Conservation (phyloP, 2,329 filamentous ascomycete genomes). For the Nemania serpens region DNA sequence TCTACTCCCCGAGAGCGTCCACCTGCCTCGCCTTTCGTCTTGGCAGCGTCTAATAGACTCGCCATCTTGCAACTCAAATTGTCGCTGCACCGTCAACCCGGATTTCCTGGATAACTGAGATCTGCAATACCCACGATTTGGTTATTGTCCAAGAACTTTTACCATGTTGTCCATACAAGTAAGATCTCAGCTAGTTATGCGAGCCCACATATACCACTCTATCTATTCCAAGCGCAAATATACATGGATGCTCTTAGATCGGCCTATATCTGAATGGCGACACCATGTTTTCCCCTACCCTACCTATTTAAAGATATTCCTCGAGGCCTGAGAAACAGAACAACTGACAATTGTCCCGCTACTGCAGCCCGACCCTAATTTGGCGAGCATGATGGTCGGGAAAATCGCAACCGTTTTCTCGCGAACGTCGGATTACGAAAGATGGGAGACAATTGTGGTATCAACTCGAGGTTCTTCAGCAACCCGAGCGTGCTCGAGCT, state of each 20-base stretch:
- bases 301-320: background rate
- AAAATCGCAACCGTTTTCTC: slow-evolving; percentile 31
- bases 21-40: slow-evolving; percentile 10
- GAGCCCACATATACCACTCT: background rate
- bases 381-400: slow-evolving; percentile 33
- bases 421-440: slow-evolving; percentile 62
- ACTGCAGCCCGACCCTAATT: slow-evolving; percentile 35
- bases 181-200: slow-evolving; percentile 22
- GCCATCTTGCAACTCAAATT: slow-evolving; percentile 3
- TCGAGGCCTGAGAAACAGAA: background rate
- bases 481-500: slow-evolving; percentile 90
- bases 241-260: background rate
- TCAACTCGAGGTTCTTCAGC: slow-evolving; percentile 83
- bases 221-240: background rate
- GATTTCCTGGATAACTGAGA: background rate
- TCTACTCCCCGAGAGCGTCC: slow-evolving; percentile 8
- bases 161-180: slow-evolving; percentile 38
- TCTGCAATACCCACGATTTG: background rate
- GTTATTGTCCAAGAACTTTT: background rate
- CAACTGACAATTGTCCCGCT: slow-evolving; percentile 15
- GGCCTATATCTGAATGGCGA: background rate
- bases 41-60: slow-evolving; percentile 11
- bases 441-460: slow-evolving; percentile 82
- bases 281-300: background rate
- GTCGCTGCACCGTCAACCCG: background rate